Conservation (phyloP, 2,329 filamentous ascomycete species). For the Blastomyces gilchristii region DNA sequence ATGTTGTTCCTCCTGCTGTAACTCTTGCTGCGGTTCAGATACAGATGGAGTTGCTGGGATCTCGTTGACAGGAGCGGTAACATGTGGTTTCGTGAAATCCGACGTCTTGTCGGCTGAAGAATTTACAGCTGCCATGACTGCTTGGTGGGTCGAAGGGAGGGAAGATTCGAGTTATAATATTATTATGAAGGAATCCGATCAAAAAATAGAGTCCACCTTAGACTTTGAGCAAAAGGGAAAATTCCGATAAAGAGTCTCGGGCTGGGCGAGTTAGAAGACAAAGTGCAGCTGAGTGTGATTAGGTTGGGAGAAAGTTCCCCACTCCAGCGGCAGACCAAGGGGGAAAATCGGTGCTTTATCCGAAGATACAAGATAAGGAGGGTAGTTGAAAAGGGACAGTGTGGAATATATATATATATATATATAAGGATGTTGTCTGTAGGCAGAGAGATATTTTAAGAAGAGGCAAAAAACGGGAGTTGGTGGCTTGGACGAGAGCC, state of each 20-base stretch:
- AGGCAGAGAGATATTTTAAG: background rate
- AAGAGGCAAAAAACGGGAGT: background rate
- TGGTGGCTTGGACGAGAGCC: background rate
- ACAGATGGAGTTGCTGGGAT: background rate
- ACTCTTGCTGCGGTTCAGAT: background rate
- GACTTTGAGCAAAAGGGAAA: background rate
- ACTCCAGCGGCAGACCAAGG: background rate
- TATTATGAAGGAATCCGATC: background rate
- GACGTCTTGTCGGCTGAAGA: background rate
- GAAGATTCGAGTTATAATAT: background rate
- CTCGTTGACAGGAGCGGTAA: background rate
- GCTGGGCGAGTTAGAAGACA: background rate
- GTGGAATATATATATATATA: background rate
- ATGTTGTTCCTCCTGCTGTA: background rate
- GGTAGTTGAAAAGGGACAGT: background rate
- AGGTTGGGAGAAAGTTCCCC: background rate
- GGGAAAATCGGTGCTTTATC: background rate
- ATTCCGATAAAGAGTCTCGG: background rate
- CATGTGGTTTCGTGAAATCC: background rate
- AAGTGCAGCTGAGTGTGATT: background rate
- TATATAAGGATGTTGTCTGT: background rate
- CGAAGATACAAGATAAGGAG: background rate
- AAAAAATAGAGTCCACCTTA: background rate
- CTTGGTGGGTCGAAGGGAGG: background rate
- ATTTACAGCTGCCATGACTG: conserved; percentile 4